Evolutionary conservation across 495 filamentous ascomycete species (phyloP), one percentile per base, ranked within the genome.

Genomic region (Penicillium macrosclerotiorum): DNA sequence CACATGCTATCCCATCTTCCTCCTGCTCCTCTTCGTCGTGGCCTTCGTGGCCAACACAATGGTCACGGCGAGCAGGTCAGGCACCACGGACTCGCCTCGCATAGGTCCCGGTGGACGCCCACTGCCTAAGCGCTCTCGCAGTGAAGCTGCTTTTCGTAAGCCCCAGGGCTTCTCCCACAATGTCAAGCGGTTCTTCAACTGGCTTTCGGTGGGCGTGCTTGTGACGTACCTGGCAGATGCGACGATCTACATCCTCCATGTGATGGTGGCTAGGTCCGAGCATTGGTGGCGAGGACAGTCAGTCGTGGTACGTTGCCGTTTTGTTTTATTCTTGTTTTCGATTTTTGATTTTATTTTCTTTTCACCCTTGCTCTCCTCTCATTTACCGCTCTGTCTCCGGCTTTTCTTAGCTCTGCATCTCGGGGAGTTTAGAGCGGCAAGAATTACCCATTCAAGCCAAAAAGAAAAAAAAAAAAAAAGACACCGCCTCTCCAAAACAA

Each of bases 241-340:
- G 30, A 73, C 72, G 36, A 82, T 88, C 56, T 83, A 94, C 53
- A 80, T 93, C 34, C 44, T 79, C 42, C 93, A 90, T 74, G 86
- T 89, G 47, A 71, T 95, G 45, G 51, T 75, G 12, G 67, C 76
- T 42, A 73, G 76, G 38, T 72, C 84, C 20, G 73, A 86, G 51
- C 73, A 81, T 30, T 96, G 91, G 90, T 96, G 91, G 93, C 93
- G 89, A 60, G 89, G 88, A 20, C 81, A 95, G 67, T 74, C 86
- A 22, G 78, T 82, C 43, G 85, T 86, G 62, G 92, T 97, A 82
- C 69, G 87, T 78, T n/a, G n/a, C n/a, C n/a, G n/a, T n/a, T n/a
- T n/a, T n/a, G n/a, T n/a, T n/a, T n/a, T n/a, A n/a, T n/a, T n/a
- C n/a, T n/a, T n/a, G n/a, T n/a, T n/a, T n/a, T n/a, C n/a, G n/a